phyloP scores from a whole-genome alignment of 1,139 yeast genomes.

The Yamadazyma dushanensis region DNA sequence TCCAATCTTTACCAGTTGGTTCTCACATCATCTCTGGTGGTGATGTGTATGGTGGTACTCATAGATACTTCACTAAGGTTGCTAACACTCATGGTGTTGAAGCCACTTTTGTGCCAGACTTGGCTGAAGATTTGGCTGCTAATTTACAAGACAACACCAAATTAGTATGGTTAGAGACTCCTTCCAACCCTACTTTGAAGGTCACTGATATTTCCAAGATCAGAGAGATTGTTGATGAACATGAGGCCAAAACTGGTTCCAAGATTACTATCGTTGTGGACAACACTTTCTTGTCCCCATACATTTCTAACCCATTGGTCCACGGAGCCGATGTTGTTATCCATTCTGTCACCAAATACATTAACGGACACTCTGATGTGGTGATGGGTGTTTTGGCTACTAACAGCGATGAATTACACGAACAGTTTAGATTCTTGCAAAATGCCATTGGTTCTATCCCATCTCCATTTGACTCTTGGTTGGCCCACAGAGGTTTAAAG shows the following conservation, averaged over 20 bases:
- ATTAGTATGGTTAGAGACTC: conserved; percentile 87
- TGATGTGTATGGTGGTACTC: conserved; percentile 93
- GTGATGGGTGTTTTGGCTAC: conserved; percentile 85
- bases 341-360: conserved; percentile 88
- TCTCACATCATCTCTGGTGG: conserved; percentile 80
- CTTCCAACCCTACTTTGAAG: conserved; percentile 82
- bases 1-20: conserved; percentile 72
- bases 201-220: conserved; percentile 71
- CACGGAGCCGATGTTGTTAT: conserved; percentile 87
- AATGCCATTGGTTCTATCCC: conserved; percentile 90
- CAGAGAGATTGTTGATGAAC: conserved; percentile 48
- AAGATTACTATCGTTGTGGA: conserved; percentile 74
- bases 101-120: conserved; percentile 66
- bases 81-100: conserved; percentile 79
- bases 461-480: conserved; percentile 89
- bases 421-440: conserved; percentile 72
- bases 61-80: conserved; percentile 85
- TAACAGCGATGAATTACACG: conserved; percentile 60
- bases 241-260: conserved; percentile 47
- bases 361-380: conserved; percentile 91
- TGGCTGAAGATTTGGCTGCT: conserved; percentile 57
- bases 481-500: conserved; percentile 90
- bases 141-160: conserved; percentile 63
- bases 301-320: conserved; percentile 78
- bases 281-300: conserved; percentile 93